These are phyloP conservation scores for Funneliformis caledonium DNA, from an alignment of 371 early-diverging fungal genomes.

Conservation along the genomic window DNA sequence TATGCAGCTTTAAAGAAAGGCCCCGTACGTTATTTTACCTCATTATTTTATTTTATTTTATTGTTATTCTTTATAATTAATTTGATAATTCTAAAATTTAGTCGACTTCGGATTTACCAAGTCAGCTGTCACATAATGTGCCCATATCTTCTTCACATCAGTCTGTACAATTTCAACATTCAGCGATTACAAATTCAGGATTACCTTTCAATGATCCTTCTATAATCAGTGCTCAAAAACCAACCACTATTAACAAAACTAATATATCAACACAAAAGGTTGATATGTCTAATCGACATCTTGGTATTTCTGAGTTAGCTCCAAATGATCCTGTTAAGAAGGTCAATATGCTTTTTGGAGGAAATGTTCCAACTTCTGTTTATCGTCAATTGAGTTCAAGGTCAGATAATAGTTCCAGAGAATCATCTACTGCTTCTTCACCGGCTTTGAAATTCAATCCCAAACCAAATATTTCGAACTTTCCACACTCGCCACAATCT, in stretches of 20 bases:
- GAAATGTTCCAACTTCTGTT: constrained; percentile 70
- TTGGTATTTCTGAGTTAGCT: constrained; percentile 39
- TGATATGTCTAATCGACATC: constrained; percentile 16
- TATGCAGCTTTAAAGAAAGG: constrained; percentile 65
- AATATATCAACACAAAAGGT: constrained; percentile 39
- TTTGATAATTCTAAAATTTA: not conserved
- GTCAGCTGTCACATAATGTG: constrained; percentile 14
- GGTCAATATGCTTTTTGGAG: constrained; percentile 57
- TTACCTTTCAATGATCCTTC: constrained; percentile 47
- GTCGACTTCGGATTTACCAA: constrained; percentile 6
- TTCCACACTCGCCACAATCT: constrained; percentile 7
- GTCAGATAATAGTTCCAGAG: constrained; percentile 48
- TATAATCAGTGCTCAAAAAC: constrained; percentile 45
- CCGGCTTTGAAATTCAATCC: constrained; percentile 40
- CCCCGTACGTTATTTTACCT: constrained; percentile 43
- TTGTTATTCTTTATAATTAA: constrained; percentile 3
- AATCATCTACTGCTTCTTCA: constrained; percentile 38
- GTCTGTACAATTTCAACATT: constrained; percentile 6
- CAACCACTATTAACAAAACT: constrained; percentile 2
- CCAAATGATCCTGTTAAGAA: constrained; percentile 43
- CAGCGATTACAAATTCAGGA: not conserved
- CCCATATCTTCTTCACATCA: constrained; percentile 11
- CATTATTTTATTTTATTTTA: not conserved
- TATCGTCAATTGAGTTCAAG: constrained; percentile 68
- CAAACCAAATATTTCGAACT: constrained; percentile 22